A percentile compares a stretch with the other conserved stretches of the same genome.
Evolutionary conservation across 176 grass and related monocot genomes (phyloP).

Genomic region (Oryza rufipogon): DNA sequence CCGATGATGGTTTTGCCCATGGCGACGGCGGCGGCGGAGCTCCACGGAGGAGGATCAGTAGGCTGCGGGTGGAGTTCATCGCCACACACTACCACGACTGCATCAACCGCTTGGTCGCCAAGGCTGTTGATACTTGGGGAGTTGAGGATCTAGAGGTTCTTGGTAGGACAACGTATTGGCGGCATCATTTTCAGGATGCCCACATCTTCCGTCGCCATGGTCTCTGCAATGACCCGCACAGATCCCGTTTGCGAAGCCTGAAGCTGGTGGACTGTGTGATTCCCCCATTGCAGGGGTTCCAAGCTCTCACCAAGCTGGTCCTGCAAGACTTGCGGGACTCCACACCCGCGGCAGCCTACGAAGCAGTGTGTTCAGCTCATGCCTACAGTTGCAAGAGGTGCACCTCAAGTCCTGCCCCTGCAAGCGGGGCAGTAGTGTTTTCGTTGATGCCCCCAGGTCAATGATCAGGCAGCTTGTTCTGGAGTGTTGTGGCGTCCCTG

Average conservation of each 20-base stretch:
- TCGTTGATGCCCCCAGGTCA: background rate
- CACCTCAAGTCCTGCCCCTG: background rate
- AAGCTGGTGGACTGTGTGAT: background rate
- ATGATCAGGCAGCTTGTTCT: background rate
- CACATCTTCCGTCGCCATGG: background rate
- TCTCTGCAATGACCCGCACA: background rate
- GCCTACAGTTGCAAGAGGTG: background rate
- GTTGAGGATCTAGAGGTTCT: background rate
- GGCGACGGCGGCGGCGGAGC: background rate
- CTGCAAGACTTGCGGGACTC: background rate
- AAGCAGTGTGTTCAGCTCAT: background rate
- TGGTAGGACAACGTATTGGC: background rate
- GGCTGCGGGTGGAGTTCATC: conserved; percentile 10
- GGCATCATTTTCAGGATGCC: no score
- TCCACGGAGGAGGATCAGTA: background rate
- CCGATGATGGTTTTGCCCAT: background rate
- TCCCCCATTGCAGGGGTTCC: background rate
- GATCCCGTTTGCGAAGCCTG: background rate
- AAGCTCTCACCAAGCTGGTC: conserved; percentile 1
- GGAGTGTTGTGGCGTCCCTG: background rate
- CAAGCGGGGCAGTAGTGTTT: background rate
- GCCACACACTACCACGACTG: background rate
- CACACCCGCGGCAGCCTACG: background rate
- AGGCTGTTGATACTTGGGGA: background rate
- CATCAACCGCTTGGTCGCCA: background rate